These are phyloP conservation scores for Scedosporium aurantiacum DNA, from an alignment of 2,329 filamentous ascomycete species.

Conservation along the genomic window DNA sequence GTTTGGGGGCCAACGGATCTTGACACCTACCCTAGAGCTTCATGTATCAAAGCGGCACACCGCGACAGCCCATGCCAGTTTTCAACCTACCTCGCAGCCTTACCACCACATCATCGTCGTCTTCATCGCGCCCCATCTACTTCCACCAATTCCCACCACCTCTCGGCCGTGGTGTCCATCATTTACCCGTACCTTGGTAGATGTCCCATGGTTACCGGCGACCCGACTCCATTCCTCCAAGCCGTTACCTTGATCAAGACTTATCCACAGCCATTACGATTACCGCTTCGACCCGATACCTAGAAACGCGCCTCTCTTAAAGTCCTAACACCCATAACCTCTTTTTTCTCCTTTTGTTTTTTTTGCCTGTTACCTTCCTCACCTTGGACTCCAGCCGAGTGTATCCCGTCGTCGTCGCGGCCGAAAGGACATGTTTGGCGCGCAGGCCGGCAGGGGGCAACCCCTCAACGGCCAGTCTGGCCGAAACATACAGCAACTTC, in stretches of 20 bases:
- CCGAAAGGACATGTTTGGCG: slow-evolving; percentile 7
- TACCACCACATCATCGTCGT: background rate
- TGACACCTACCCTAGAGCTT: background rate
- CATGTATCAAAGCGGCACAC: slow-evolving; percentile 3
- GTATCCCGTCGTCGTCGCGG: background rate
- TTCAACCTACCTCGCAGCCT: background rate
- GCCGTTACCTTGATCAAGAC: background rate
- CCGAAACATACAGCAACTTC: slow-evolving; percentile 33
- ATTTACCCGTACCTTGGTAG: slow-evolving; percentile 29
- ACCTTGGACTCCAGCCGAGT: background rate
- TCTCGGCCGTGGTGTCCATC: background rate
- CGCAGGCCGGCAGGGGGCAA: slow-evolving; percentile 7
- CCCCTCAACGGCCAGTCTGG: slow-evolving; percentile 7
- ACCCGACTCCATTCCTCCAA: background rate
- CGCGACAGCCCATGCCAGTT: slow-evolving; percentile 5
- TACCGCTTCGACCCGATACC: background rate
- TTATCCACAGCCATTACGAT: background rate
- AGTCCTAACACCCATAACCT: background rate
- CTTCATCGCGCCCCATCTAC: background rate
- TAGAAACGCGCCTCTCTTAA: background rate
- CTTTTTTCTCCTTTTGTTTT: background rate
- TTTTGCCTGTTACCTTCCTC: background rate
- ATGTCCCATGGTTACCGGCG: slow-evolving; percentile 58
- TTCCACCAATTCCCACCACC: slow-evolving; percentile 4
- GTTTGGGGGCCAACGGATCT: background rate